Conservation (phyloP, 352 stramenopile species). For the Phytophthora sojae region DNA sequence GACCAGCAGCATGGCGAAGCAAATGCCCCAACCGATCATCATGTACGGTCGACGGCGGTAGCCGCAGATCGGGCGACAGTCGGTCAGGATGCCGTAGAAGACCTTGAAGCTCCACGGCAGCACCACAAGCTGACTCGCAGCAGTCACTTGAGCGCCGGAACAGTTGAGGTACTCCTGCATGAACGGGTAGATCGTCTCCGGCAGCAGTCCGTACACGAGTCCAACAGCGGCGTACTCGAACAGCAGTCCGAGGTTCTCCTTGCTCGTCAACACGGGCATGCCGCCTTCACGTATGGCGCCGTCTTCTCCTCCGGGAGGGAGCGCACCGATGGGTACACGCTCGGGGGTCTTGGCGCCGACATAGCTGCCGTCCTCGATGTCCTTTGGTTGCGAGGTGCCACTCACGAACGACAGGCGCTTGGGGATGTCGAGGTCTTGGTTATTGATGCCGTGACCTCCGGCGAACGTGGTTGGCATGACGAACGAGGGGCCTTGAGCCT, state of each 20-base stretch:
- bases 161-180: conserved; percentile 54
- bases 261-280: conserved; percentile 34
- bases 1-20: conserved; percentile 31
- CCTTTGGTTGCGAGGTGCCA: conserved; percentile 22
- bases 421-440: conserved; percentile 25
- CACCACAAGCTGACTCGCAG: conserved; percentile 48
- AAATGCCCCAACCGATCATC: conserved; percentile 55
- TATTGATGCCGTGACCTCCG: conserved; percentile 2
- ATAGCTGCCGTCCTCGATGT: conserved; percentile 36
- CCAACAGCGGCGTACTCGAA: conserved; percentile 53
- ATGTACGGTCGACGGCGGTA: conserved; percentile 37
- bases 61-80: conserved; percentile 70
- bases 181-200: conserved; percentile 55
- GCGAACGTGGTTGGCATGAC: conserved; percentile 28
- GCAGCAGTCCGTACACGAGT: conserved; percentile 39
- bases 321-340: neutral
- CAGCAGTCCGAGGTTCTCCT: conserved; percentile 46
- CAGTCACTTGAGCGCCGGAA: conserved; percentile 29
- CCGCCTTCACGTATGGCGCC: conserved; percentile 45
- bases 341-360: conserved; percentile 36
- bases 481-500: conserved; percentile 20
- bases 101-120: conserved; percentile 81
- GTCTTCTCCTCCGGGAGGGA: conserved; percentile 20
- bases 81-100: conserved; percentile 41
- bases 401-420: conserved; percentile 53